Conservation (phyloP, 1,284 basidiomycete genomes). For the Ceratobasidium sp. region DNA sequence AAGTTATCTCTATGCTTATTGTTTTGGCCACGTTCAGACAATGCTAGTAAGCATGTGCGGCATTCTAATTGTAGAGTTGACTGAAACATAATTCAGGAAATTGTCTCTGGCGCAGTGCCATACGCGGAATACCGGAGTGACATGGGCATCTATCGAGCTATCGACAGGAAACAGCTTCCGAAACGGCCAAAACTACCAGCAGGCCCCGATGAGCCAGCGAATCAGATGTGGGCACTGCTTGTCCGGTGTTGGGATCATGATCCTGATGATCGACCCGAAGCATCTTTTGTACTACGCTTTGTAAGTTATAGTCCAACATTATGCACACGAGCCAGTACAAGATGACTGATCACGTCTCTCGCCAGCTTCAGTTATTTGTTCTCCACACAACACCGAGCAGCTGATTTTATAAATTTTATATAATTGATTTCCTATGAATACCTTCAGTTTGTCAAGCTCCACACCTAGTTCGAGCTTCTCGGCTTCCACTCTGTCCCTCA, state of each 20-base stretch:
- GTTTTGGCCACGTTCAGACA: constrained; percentile 1
- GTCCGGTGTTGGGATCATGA: constrained; percentile 13
- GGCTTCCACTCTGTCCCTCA: constrained; percentile 22
- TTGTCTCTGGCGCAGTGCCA: background rate
- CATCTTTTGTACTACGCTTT: background rate
- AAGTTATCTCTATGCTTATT: background rate
- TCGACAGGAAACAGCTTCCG: background rate
- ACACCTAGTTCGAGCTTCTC: background rate
- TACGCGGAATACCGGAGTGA: constrained; percentile 24
- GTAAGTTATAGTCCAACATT: no score
- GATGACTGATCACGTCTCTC: no score
- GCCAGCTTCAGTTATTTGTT: no score
- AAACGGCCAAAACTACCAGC: constrained; percentile 6
- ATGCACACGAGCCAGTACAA: no score
- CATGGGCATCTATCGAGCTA: background rate
- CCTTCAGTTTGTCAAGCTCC: no score
- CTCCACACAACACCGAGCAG: no score
- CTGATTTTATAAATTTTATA: no score
- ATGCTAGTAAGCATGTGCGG: background rate
- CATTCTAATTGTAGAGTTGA: background rate
- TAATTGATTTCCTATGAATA: no score
- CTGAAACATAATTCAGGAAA: constrained; percentile 13
- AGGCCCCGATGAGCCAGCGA: background rate
- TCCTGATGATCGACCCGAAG: constrained; percentile 12
- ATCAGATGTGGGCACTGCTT: constrained; percentile 15